Evolutionary conservation across 441 rosid genomes (phyloP), one percentile per base, ranked within the genome.

Genomic region (Theobroma grandiflorum): DNA sequence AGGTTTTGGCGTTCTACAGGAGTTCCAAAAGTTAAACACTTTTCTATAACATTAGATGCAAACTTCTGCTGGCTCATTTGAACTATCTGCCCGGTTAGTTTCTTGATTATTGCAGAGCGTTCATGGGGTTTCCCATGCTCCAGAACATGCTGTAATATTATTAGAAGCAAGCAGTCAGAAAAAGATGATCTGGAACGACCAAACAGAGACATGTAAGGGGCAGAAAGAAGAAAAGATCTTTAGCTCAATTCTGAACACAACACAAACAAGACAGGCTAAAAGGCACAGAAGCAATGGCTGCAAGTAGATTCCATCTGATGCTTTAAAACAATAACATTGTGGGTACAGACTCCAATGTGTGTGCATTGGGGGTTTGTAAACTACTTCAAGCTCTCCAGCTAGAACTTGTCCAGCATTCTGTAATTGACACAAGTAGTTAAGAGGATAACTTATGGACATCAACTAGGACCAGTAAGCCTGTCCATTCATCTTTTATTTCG

Each of bases 61-160:
- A 93, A 93, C 82, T 93, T 93, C 86, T 93, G 97, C 84, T 93
- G 97, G 75, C 97, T 93, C 97, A 93, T 93, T 79, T 90, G 88
- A 81, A 93, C 95, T 57, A 93, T 93, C 88, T 91, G 91, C 75
- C 97, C 97, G 45, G 92, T 84, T 74, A 93, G 80, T 80, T 89
- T 87, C 84, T 81, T 84, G 53, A 93, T 89, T 73, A 93, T 89
- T 55, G 86, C 82, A 43, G 95, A 81, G 47, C 95, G 93, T 80
- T 93, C 97, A 31, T 86, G 90, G 4, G 91, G 90, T 70, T 91
- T 90, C 22, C 97, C 97, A 67, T 90, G 94, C 87, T 91, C 97
- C 77, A 93, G 87, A 63, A 93, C 95, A 88, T 93, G 97, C 95
- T 93, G 89, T 49, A 80, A 80, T 40, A 6, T 8, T 22, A 78